phyloP scores from a whole-genome alignment of 345 rosid species.

The Citrus glauca region DNA sequence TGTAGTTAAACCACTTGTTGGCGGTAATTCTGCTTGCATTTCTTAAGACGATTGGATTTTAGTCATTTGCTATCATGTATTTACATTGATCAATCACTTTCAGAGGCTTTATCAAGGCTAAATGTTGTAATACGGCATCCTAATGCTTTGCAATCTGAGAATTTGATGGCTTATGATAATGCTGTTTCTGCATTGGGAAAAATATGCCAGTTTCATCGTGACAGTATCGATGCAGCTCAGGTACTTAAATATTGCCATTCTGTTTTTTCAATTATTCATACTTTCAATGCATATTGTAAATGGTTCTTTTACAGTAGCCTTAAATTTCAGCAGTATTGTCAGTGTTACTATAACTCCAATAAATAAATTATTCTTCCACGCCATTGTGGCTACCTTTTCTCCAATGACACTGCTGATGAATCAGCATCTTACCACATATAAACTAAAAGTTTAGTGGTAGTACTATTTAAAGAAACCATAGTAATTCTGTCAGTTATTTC shows the following conservation, averaged over 20 bases:
- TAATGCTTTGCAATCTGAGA: conserved; percentile 75
- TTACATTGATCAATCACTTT: conserved; percentile 25
- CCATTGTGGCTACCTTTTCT: background rate
- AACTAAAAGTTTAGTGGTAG: background rate
- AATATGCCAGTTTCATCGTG: conserved; percentile 89
- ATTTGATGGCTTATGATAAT: conserved; percentile 97
- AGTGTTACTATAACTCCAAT: background rate
- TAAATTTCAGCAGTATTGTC: background rate
- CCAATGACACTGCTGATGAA: background rate
- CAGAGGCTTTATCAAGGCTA: conserved; percentile 97
- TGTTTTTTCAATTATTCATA: background rate
- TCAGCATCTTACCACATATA: background rate
- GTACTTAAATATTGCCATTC: conserved; percentile 30
- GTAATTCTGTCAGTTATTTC: background rate
- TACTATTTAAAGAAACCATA: background rate
- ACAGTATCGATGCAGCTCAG: conserved; percentile 85
- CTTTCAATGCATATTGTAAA: background rate
- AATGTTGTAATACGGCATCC: conserved; percentile 83
- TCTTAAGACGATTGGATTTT: background rate
- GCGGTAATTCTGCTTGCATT: conserved; percentile 50
- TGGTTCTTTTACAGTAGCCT: background rate
- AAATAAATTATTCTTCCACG: background rate
- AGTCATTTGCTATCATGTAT: background rate
- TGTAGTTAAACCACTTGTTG: conserved; percentile 86
- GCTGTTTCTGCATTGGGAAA: conserved; percentile 99